phyloP scores from a whole-genome alignment of 2,329 filamentous ascomycete genomes.

The Neopestalotiopsis sp. region DNA sequence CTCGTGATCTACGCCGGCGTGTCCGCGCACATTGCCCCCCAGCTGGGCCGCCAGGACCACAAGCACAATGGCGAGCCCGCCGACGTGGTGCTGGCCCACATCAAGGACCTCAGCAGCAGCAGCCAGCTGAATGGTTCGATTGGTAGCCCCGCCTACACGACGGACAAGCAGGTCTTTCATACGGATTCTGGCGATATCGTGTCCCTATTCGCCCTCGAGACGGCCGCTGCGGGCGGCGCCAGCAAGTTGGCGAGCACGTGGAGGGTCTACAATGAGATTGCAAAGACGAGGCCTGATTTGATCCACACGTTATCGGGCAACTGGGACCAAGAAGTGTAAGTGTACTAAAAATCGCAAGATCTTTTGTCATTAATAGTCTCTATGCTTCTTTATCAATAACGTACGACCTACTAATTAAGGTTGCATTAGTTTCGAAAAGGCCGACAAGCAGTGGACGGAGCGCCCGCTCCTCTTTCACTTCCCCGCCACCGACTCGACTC shows the following conservation, averaged over 20 bases:
- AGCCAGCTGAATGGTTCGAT: constrained; percentile 44
- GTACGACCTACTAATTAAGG: too few relatives aligned
- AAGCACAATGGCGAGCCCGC: constrained; percentile 48
- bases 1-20: constrained; percentile 65
- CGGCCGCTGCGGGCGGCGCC: constrained; percentile 58
- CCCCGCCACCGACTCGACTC: constrained; percentile 45
- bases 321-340: constrained; percentile 55
- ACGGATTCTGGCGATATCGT: constrained; percentile 66
- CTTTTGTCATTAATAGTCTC: not conserved
- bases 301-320: constrained; percentile 59
- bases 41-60: constrained; percentile 58
- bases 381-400: too few relatives aligned
- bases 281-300: constrained; percentile 61
- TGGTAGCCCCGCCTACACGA: constrained; percentile 62
- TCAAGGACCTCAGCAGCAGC: constrained; percentile 60
- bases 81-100: constrained; percentile 62
- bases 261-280: constrained; percentile 68
- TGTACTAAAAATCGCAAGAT: not conserved
- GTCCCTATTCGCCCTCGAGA: constrained; percentile 58
- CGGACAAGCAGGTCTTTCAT: constrained; percentile 67
- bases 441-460: constrained; percentile 47
- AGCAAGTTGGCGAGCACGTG: constrained; percentile 63
- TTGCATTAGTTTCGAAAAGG: constrained; percentile 53
- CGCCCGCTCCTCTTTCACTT: constrained; percentile 63
- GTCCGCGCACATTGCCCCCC: constrained; percentile 59